Evolutionary conservation across 2,329 filamentous ascomycete genomes (phyloP), one percentile per base, ranked within the genome.

Genomic region (Diplodia mutila): DNA sequence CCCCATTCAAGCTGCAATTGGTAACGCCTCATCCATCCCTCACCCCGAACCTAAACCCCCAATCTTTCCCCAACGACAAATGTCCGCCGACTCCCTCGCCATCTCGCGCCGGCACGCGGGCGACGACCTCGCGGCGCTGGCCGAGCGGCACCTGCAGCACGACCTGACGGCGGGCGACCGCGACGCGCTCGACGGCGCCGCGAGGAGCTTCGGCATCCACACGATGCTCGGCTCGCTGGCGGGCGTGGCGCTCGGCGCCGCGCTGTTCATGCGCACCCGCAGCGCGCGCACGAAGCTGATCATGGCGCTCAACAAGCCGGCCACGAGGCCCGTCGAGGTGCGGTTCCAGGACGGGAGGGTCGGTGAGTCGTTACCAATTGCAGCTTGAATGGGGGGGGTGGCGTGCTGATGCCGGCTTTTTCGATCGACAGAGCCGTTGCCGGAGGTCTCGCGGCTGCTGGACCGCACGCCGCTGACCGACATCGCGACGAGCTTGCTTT

Each of bases 241-340:
- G 2, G 89, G 89, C 3, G 75, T 91, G 2, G 85, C 85, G 0
- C 79, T 91, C 0, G 88, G 88, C 3, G 70, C 87, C 25, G 85
- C 84, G 66, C 78, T 87, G 18, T 88, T 88, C 3, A 84, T 84
- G 70, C 82, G 87, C 11, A 75, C 91, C 12, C 82, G 89, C 48
- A 78, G 78, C 48, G 82, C 85, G 69, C 84, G 89, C 54, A 77
- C 80, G 37, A 80, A 83, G n/a, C 84, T 89, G 76, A 90, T 90
- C 80, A 82, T 84, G 52, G 85, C 86, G 7, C 87, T 91, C 78
- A 54, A 23, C 18, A 83, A 84, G 23, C 83, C 87, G 0, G 78
- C 83, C 63, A 87, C 90, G 74, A 87, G 85, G 75, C 89, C 89
- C 0, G 86, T 84, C 0, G 82, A 87, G 65, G 83, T 91, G 6